These are phyloP conservation scores for Hanseniaspora meyeri DNA, from an alignment of 805 yeast genomes.

Conservation along the genomic window DNA sequence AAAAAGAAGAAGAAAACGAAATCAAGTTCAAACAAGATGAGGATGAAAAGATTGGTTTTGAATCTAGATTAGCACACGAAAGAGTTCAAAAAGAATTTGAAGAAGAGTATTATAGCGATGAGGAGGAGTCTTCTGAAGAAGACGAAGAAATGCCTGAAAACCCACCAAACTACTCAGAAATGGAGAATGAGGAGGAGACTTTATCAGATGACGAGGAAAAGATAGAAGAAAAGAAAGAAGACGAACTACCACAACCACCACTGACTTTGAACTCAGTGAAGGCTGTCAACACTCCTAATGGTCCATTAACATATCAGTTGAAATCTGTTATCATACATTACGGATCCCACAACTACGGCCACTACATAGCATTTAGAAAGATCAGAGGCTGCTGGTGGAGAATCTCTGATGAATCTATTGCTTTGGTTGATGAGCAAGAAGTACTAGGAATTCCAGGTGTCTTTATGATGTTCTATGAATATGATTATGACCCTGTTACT, in stretches of 20 bases:
- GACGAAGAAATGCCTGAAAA: constrained; percentile 12
- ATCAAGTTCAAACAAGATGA: constrained; percentile 20
- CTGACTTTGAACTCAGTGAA: constrained; percentile 13
- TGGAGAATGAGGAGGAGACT: constrained; percentile 10
- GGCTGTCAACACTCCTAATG: constrained; percentile 25
- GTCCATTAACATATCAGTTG: constrained; percentile 50
- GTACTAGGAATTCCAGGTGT: constrained; percentile 76
- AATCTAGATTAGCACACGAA: constrained; percentile 17
- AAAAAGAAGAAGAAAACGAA: constrained; percentile 38
- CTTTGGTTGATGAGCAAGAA: constrained; percentile 66
- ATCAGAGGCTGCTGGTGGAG: constrained; percentile 89
- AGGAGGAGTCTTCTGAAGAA: constrained; percentile 21
- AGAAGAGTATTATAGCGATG: constrained; percentile 27
- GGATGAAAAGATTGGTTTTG: constrained; percentile 23
- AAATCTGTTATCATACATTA: constrained; percentile 84
- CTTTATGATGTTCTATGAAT: constrained; percentile 83
- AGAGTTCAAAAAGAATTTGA: constrained; percentile 25
- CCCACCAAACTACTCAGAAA: constrained; percentile 8
- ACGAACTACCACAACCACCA: constrained; percentile 14
- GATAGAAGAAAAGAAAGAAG: constrained; percentile 13
- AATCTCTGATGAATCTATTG: constrained; percentile 79
- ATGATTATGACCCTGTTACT: constrained; percentile 29
- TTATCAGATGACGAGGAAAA: constrained; percentile 13
- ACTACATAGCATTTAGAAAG: constrained; percentile 78
- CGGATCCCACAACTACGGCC: constrained; percentile 97